Evolutionary conservation across 805 yeast species (phyloP), one percentile per base, ranked within the genome.

Genomic region (Wickerhamiella azyma): DNA sequence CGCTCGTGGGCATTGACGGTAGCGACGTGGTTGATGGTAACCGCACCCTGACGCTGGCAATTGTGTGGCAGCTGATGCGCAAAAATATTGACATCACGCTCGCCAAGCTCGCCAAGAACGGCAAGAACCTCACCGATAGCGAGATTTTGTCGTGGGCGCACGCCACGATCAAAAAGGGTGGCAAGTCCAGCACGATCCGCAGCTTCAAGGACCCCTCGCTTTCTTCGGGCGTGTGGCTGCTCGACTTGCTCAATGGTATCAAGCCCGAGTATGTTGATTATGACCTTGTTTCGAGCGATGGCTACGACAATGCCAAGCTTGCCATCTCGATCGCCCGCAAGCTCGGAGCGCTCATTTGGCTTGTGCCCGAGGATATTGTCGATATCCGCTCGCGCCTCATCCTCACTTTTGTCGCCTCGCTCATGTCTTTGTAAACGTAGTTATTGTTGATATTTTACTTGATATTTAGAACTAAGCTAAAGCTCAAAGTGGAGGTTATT

Each of bases 31-130:
- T 84, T 35, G 98, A 92, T 64, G 97, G 96, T 53, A 81, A 80
- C 61, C 84, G 82, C 60, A 72, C 89, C 43, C 72, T 92, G 56
- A 85, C 95, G 0, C 73, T 92, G 55, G 98, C 92, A 11, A 73
- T 92, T 46, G 96, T 89, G 33, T 92, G 98, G 98, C 98, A 92
- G 71, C 74, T 92, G 59, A 92, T 92, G 98, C 79, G 98, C 63
- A 77, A 95, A 63, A 92, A 92, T 66, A 94, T 92, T 57, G 80
- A 79, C 50, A 75, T 79, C 54, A 92, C 98, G 2, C 73, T 92
- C 59, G 72, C 81, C 43, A 72, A 77, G 37, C 69, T 92, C 53
- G 72, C 85, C 5, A 68, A 77, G 48, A 75, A 77, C 47, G 94
- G 94, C 51, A 74, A 76, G 56, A 86, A 81, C 53, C 67, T 88